Evolutionary conservation across 345 rosid species (phyloP).

Genomic region (Clausena lansium): DNA sequence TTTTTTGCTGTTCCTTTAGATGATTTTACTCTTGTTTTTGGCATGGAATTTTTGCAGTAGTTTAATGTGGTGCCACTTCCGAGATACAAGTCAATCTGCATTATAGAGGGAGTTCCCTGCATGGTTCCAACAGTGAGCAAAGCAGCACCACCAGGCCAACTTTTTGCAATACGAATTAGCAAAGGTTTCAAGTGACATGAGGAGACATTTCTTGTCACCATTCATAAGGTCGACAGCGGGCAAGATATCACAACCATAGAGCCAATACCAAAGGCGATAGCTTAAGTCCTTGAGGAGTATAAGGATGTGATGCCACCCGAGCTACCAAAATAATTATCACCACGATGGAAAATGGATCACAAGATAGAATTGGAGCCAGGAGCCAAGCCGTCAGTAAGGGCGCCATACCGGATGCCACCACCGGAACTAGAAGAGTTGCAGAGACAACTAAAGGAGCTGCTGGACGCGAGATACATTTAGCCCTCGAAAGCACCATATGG

Average conservation of each 20-base stretch:
- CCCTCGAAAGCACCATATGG: no score
- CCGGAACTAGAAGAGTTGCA: no score
- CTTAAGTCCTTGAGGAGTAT: no score
- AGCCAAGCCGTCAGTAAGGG: fast-evolving
- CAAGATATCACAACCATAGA: no score
- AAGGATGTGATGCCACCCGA: no score
- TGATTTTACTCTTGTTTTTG: not conserved
- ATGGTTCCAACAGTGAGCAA: not conserved
- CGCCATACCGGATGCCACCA: fast-evolving
- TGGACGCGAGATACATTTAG: no score
- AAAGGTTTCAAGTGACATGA: not conserved
- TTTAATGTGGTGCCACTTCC: not conserved
- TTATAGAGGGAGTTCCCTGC: no score
- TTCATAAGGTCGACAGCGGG: fast-evolving
- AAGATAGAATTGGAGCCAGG: no score
- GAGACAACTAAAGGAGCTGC: fast-evolving
- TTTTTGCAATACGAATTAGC: not conserved
- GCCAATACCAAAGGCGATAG: no score
- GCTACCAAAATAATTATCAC: no score
- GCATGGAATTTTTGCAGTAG: not conserved
- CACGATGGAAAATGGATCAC: no score
- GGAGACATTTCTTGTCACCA: not conserved
- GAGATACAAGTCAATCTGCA: no score
- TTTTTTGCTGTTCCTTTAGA: not conserved
- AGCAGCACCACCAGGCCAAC: not conserved